Evolutionary conservation across 495 filamentous ascomycete species (phyloP).

Genomic region (Halenospora varia): DNA sequence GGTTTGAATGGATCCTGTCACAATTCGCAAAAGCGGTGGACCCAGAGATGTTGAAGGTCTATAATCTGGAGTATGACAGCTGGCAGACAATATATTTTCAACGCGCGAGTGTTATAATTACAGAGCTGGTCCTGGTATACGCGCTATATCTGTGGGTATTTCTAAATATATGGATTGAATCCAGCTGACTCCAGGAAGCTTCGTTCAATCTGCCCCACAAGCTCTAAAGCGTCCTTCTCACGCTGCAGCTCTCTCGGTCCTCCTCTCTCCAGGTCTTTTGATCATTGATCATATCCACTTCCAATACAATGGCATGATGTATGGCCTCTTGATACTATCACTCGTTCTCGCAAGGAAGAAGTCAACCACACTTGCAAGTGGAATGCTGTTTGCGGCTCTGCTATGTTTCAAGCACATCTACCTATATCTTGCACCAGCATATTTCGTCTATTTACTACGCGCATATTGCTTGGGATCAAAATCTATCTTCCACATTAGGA

Average conservation of each 20-base stretch:
- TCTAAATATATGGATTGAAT: background rate
- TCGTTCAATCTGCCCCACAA: slow-evolving; percentile 12
- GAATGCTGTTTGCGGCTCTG: slow-evolving; percentile 75
- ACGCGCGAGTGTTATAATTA: slow-evolving; percentile 78
- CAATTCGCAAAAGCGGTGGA: slow-evolving; percentile 74
- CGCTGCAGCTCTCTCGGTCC: slow-evolving; percentile 80
- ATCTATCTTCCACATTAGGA: slow-evolving; percentile 70
- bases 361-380: slow-evolving; percentile 72
- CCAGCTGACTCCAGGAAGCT: slow-evolving; percentile 13
- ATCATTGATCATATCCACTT: slow-evolving; percentile 99
- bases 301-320: slow-evolving; percentile 97
- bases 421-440: slow-evolving; percentile 92
- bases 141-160: slow-evolving; percentile 69
- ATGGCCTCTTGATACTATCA: slow-evolving; percentile 82
- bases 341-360: slow-evolving; percentile 75
- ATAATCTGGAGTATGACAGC: slow-evolving; percentile 77
- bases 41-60: slow-evolving; percentile 76
- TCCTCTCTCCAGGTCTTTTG: slow-evolving; percentile 87
- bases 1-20: slow-evolving; percentile 91
- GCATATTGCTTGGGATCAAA: slow-evolving; percentile 81
- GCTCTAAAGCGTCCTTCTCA: slow-evolving; percentile 76
- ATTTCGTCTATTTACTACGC: slow-evolving; percentile 88
- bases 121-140: slow-evolving; percentile 78
- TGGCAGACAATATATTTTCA: slow-evolving; percentile 95
- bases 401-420: slow-evolving; percentile 98